Percentiles rank a stretch among this genome's conserved stretches.
Conservation (phyloP, 2,329 filamentous ascomycete species). For the Penicillium sp. region DNA sequence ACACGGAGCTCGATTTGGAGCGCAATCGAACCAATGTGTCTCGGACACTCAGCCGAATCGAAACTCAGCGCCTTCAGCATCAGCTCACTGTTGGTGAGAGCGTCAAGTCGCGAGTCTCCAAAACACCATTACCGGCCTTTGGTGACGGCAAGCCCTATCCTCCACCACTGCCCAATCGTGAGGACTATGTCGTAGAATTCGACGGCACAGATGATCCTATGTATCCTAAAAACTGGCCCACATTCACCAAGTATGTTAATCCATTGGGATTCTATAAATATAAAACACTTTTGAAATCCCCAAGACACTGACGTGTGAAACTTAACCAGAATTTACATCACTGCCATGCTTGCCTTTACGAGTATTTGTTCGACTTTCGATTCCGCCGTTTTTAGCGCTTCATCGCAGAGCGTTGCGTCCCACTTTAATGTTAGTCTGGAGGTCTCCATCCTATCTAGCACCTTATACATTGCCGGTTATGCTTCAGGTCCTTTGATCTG, state of each 20-base stretch:
- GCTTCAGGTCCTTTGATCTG: slow-evolving; percentile 58
- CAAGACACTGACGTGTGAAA: neutral
- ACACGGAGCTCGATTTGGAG: slow-evolving; percentile 32
- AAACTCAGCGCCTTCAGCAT: slow-evolving; percentile 40
- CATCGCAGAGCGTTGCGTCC: slow-evolving; percentile 54
- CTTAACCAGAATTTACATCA: slow-evolving; percentile 14
- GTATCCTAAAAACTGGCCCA: slow-evolving; percentile 55
- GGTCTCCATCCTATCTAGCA: slow-evolving; percentile 45
- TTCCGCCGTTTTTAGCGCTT: slow-evolving; percentile 65
- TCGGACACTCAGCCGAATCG: slow-evolving; percentile 29
- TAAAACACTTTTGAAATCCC: neutral
- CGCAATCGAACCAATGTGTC: slow-evolving; percentile 26
- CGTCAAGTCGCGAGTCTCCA: slow-evolving; percentile 25
- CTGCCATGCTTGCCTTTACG: slow-evolving; percentile 23
- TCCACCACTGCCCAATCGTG: slow-evolving; percentile 49
- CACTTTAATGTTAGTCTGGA: slow-evolving; percentile 46
- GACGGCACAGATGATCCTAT: slow-evolving; percentile 53
- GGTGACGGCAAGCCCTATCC: slow-evolving; percentile 52
- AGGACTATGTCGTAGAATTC: slow-evolving; percentile 59
- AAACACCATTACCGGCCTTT: slow-evolving; percentile 25
- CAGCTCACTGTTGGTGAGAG: slow-evolving; percentile 35
- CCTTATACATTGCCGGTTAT: slow-evolving; percentile 51
- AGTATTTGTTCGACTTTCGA: slow-evolving; percentile 49
- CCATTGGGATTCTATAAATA: neutral
- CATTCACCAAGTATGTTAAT: slow-evolving; percentile 44